Evolutionary conservation across 1,139 yeast genomes (phyloP), one percentile per base, ranked within the genome.

Genomic region (Saccharomycopsis hybrid): DNA sequence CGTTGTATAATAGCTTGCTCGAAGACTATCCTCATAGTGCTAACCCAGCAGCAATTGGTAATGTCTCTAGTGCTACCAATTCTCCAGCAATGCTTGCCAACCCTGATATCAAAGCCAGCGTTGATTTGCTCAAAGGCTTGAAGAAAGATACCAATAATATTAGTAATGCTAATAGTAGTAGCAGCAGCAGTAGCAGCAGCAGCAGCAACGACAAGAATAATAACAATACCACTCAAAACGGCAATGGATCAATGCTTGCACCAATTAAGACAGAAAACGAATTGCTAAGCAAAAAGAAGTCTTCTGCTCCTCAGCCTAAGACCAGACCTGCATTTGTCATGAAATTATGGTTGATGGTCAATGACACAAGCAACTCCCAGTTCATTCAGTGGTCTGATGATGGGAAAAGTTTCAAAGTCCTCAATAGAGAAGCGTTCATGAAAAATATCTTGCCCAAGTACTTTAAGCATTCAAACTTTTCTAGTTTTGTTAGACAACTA

Each of bases 331-430:
- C 95, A 0, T 92, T 92, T 68, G 95, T 92, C 4, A 79, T 83
- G 72, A 92, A 92, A 64, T 71, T 92, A 35, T 92, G 97, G 97
- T 78, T 84, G 36, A 92, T 92, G 96, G 90, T 92, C 9, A 89
- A 89, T 63, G 97, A 90, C 62, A 71, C 78, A 0, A 63, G 68
- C 1, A 90, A 90, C 63, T 65, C 74, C 18, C 76, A 82, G 43
- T 80, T 81, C 59, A 90, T 92, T 42, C 73, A 81, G 46, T 92
- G 98, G 98, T 74, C 80, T 59, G 77, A 80, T 2, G 90, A 86
- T 63, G 98, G 98, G 2, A 76, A 80, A 55, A 78, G 94, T 3
- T 88, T 92, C 62, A 83, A 86, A 57, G 96, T 92, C 5, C 76
- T 77, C 49, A 87, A 88, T 59, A 75, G 96, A 49, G 97, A 92